Conservation (phyloP, 306 rosid genomes). For the Cajanus cajan region DNA sequence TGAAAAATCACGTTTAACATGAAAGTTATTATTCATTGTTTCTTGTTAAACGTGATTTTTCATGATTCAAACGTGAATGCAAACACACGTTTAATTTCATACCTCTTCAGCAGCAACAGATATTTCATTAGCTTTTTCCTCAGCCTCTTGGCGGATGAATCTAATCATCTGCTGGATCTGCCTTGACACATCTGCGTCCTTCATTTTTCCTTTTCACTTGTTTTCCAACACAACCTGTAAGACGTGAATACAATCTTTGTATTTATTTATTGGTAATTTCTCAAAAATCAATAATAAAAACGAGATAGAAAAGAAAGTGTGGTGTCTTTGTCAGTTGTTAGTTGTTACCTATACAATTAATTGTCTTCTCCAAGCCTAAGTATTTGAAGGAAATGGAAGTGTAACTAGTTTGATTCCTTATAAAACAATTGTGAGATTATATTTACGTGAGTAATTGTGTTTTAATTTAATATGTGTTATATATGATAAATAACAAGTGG, state of each 20-base stretch:
- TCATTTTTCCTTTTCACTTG: constrained; percentile 42
- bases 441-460: neutral
- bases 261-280: neutral
- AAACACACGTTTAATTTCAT: too few relatives aligned
- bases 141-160: constrained; percentile 81
- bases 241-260: neutral
- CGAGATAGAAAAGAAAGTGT: neutral
- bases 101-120: constrained; percentile 72
- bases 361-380: constrained; percentile 2
- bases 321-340: neutral
- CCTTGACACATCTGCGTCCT: constrained; percentile 64
- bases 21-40: too few relatives aligned
- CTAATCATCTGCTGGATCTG: constrained; percentile 82
- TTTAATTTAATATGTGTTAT: constrained; percentile 1
- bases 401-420: constrained; percentile 1
- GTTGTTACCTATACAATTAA: neutral
- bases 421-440: neutral
- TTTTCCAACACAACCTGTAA: neutral
- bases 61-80: too few relatives aligned
- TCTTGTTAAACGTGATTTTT: too few relatives aligned
- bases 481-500: neutral
- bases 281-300: neutral
- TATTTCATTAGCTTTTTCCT: constrained; percentile 74
- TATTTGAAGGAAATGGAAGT: constrained; percentile 23
- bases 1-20: too few relatives aligned